Conservation (phyloP, 2,329 filamentous ascomycete species). For the Penicillium sp. region DNA sequence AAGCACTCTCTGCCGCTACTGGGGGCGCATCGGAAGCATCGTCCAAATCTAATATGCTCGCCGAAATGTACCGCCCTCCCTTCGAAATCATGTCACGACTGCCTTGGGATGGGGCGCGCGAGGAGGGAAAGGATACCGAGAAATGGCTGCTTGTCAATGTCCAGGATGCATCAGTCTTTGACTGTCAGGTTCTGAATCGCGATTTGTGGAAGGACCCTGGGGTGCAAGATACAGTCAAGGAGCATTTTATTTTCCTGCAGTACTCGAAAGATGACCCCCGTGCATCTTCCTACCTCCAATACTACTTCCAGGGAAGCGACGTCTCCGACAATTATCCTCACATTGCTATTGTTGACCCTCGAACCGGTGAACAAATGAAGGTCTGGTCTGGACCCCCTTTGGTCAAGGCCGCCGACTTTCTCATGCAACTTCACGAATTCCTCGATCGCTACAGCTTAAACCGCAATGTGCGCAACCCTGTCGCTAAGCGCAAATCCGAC, state of each 20-base stretch:
- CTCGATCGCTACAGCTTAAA: slow-evolving; percentile 94
- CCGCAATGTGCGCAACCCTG: slow-evolving; percentile 85
- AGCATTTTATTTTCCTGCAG: slow-evolving; percentile 95
- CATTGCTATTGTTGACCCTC: slow-evolving; percentile 90
- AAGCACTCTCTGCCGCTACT: slow-evolving; percentile 59
- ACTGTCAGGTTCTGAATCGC: slow-evolving; percentile 89
- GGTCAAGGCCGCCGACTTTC: slow-evolving; percentile 73
- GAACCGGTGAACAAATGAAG: slow-evolving; percentile 96
- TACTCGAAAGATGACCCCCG: slow-evolving; percentile 82
- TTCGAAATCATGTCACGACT: slow-evolving; percentile 82
- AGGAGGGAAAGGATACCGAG: slow-evolving; percentile 79
- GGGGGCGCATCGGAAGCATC: slow-evolving; percentile 65
- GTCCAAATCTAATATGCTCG: slow-evolving; percentile 73
- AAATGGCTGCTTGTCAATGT: slow-evolving; percentile 97
- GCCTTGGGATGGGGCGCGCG: slow-evolving; percentile 79
- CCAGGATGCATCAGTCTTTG: slow-evolving; percentile 89
- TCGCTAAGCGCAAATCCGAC: slow-evolving; percentile 74
- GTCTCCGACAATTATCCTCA: slow-evolving; percentile 90
- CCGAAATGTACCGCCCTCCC: slow-evolving; percentile 88
- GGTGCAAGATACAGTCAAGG: slow-evolving; percentile 75
- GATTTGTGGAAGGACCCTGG: slow-evolving; percentile 91
- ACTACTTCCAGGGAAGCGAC: slow-evolving; percentile 81
- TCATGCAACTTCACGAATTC: slow-evolving; percentile 90
- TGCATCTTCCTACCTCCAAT: slow-evolving; percentile 78
- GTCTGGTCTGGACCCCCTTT: slow-evolving; percentile 86